Conservation (phyloP, 2,329 filamentous ascomycete species). For the Cladobotryum protrusum region DNA sequence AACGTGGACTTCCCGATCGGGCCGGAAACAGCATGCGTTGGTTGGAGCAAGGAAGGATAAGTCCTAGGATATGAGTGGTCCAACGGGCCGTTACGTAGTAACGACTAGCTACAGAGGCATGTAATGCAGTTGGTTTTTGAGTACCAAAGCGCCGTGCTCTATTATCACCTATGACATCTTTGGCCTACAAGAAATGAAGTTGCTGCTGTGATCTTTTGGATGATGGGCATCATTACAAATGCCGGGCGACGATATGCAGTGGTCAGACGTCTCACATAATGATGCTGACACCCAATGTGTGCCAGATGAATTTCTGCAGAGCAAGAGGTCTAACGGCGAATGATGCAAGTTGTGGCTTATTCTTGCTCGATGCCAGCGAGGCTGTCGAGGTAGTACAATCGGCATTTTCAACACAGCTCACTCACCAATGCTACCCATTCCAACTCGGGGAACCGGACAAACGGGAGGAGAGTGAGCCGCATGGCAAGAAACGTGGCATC, state of each 20-base stretch:
- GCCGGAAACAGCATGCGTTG: constrained; percentile 4
- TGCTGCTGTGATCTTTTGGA: background rate
- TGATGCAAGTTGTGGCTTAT: constrained; percentile 4
- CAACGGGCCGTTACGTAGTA: background rate
- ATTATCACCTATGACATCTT: background rate
- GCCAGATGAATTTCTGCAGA: constrained; percentile 2
- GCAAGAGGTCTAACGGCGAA: background rate
- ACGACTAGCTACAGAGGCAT: background rate
- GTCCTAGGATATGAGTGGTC: constrained; percentile 1
- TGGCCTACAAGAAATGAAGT: constrained; percentile 1
- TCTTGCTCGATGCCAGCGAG: background rate
- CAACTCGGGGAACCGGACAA: too few species aligned
- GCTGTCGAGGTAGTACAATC: constrained; percentile 7
- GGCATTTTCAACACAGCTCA: background rate
- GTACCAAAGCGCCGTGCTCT: background rate
- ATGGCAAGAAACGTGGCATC: background rate
- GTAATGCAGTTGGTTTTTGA: background rate
- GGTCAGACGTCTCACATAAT: constrained; percentile 4
- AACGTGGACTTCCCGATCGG: constrained; percentile 16
- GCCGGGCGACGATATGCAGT: background rate
- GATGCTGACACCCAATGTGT: background rate
- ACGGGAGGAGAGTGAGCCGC: background rate
- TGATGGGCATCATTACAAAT: background rate
- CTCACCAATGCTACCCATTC: too few species aligned
- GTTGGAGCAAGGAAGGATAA: constrained; percentile 7